A percentile compares a stretch with the other conserved stretches of the same genome.
These are phyloP conservation scores for Evansstolkia leycettana DNA, from an alignment of 495 filamentous ascomycete genomes.

Conservation along the genomic window DNA sequence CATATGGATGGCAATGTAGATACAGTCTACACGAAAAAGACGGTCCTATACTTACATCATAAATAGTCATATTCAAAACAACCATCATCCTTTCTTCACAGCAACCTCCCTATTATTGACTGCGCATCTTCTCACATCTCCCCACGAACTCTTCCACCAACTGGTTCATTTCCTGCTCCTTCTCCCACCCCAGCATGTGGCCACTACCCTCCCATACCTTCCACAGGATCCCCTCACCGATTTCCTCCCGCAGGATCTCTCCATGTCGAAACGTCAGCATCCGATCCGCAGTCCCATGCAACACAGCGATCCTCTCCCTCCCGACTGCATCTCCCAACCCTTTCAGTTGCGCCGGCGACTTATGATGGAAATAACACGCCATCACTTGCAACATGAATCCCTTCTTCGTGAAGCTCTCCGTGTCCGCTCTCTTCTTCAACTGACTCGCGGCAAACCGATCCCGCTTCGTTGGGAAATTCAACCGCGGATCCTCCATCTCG, in stretches of 20 bases:
- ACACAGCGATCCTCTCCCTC: constrained; percentile 55
- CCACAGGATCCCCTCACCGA: constrained; percentile 36
- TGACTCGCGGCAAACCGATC: constrained; percentile 72
- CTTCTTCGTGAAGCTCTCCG: constrained; percentile 39
- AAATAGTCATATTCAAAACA: too few species aligned
- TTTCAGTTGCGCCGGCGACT: constrained; percentile 48
- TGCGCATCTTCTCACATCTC: constrained; percentile 15
- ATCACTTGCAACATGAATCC: constrained; percentile 69
- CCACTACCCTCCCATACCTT: constrained; percentile 52
- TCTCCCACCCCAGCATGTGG: constrained; percentile 56
- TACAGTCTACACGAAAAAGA: too few species aligned
- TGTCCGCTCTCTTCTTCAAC: constrained; percentile 48
- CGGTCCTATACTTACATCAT: too few species aligned
- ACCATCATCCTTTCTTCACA: too few species aligned
- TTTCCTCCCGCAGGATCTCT: constrained; percentile 39
- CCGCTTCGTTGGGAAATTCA: constrained; percentile 57
- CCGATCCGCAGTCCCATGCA: constrained; percentile 61
- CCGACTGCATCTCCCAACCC: constrained; percentile 53
- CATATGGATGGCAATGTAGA: too few species aligned
- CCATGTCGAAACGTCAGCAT: constrained; percentile 65
- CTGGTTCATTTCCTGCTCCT: constrained; percentile 44
- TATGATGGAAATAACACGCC: constrained; percentile 70
- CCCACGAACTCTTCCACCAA: constrained; percentile 42
- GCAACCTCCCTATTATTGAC: constrained; percentile 2
- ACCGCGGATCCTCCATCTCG: constrained; percentile 26